Evolutionary conservation across 345 rosid genomes (phyloP), one percentile per base, ranked within the genome.

Genomic region (Lepidium didymum): DNA sequence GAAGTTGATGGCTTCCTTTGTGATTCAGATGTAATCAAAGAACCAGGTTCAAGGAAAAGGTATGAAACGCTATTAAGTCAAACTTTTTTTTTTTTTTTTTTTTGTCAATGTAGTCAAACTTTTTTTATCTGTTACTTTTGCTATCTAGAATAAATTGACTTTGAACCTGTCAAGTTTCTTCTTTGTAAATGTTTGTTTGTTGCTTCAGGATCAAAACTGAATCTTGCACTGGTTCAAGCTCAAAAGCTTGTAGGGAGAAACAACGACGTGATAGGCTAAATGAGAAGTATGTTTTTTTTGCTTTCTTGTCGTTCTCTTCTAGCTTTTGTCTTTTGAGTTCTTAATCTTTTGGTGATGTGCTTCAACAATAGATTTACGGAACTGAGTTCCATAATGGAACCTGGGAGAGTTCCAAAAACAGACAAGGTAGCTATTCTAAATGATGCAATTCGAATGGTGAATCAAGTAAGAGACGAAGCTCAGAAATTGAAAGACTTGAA

Each of bases 161-260:
- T 10, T n/a, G 35, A 56, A 35, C 6, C 54, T 46, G 18, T 43
- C 5, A 38, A 29, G 15, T 15, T 45, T 21, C 11, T 49, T 14
- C 60, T 35, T 64, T 45, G 15, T 50, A 37, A 14, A 31, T n/a
- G 4, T 33, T 25, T 4, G 33, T 6, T 45, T 47, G 18, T 45
- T 64, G 33, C 45, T 67, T 74, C 80, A 85, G 84, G 81, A 47
- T 63, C 71, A 77, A 85, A 74, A 51, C 88, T 47, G 84, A 84
- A 71, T 52, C 91, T 9, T 82, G 81, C 46, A 63, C 71, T 64
- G 78, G 78, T 31, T 72, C 93, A 56, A 87, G 83, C 87, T 91
- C 99, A 34, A 94, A 94, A 75, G 99, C 97, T 2, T 87, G 96
- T 69, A 84, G 96, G 82, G 99, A 94, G 86, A 94, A 94, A 83